Percentiles rank a stretch among this genome's conserved stretches.
Conservation (phyloP, 2,329 filamentous ascomycete species). For the Diplodia corticola region DNA sequence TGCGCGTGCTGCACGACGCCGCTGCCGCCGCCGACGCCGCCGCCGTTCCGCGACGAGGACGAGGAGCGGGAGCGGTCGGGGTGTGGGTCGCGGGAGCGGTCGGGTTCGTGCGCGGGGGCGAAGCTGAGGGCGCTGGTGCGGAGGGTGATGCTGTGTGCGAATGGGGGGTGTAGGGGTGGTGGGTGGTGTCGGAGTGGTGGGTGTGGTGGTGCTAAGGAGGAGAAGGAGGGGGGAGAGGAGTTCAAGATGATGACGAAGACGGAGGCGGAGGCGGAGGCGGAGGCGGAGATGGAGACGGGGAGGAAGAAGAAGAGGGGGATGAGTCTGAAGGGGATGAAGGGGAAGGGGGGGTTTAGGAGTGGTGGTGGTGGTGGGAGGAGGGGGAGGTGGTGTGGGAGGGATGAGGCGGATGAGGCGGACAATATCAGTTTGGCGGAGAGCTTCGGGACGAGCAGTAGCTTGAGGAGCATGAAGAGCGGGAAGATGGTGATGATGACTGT, state of each 20-base stretch:
- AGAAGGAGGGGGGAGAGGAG: neutral
- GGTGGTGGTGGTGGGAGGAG: neutral
- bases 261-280: neutral
- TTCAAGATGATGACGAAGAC: neutral
- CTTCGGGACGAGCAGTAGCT: neutral
- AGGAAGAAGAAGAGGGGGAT: neutral
- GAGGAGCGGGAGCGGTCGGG: neutral
- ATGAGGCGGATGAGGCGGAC: neutral
- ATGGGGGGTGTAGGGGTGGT: neutral
- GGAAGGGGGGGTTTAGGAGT: neutral
- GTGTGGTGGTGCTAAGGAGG: too few relatives aligned
- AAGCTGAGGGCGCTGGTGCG: conserved; percentile 5
- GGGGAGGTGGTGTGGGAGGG: neutral
- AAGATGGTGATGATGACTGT: neutral
- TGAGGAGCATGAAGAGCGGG: neutral
- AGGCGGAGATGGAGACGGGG: neutral
- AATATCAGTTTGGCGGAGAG: neutral
- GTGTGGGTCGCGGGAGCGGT: too few relatives aligned
- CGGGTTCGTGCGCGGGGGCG: neutral
- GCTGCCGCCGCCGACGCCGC: neutral
- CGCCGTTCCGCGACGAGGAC: neutral
- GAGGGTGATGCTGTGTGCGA: neutral
- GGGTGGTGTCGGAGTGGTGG: neutral
- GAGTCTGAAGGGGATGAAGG: neutral
- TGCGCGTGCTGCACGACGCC: neutral